Evolutionary conservation across 805 yeast species (phyloP), one percentile per base, ranked within the genome.

Genomic region (Starmerella floris): DNA sequence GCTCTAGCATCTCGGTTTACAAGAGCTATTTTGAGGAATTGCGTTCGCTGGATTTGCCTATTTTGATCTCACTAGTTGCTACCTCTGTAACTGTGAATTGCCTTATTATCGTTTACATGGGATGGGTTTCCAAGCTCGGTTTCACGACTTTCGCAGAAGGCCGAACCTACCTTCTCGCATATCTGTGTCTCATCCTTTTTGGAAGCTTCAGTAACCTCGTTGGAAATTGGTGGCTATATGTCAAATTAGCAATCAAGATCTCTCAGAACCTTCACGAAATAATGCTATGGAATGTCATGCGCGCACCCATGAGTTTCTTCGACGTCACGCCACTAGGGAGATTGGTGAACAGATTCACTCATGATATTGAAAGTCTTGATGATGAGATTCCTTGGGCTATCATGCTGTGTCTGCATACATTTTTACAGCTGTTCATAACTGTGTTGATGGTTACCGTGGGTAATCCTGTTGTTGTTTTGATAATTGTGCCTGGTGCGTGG

Each of bases 261-360:
- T 35, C 49, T 2, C 15, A 22, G 6, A n/a, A 11, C 2, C 23
- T 50, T 2, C 95, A 85, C 61, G 72, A 76, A 45, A 61, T 62
- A n/a, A 85, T 85, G 95, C 75, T 84, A 3, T 62, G 61, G 11
- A 57, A 70, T 40, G 85, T 85, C 8, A 61, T 84, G 45, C 77
- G 76, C 48, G 74, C 87, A 2, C 91, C 93, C 37, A 80, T 82
- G 85, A 62, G 76, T 0, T 84, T 73, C 57, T 68, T 82, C 62
- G 94, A 84, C 54, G 74, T 82, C 11, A 79, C 91, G 0, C 95
- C 95, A 20, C 70, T 81, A 67, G 94, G 95, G 1, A 68, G 94
- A 51, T 74, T 83, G 42, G 64, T 84, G 57, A 83, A 82, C 61
- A 67, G 94, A 51, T 83, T 83, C 59, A 82, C 93, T 3, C 80